Conservation (phyloP, 2,329 filamentous ascomycete species). For the Trichoderma harzianum region DNA sequence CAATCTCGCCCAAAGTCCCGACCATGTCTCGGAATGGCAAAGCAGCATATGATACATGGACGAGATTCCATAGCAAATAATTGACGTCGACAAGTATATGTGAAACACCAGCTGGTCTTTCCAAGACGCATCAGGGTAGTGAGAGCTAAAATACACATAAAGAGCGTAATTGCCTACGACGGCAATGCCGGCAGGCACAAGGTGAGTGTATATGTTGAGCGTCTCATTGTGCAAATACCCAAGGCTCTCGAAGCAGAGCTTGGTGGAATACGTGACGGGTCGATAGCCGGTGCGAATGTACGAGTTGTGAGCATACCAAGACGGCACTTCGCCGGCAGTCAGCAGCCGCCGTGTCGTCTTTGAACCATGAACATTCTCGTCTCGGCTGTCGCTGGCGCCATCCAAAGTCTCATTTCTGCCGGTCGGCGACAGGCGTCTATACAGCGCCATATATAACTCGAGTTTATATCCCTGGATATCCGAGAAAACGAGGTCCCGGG, state of each 20-base stretch:
- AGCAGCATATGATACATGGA: slow-evolving; percentile 39
- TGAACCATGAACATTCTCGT: neutral
- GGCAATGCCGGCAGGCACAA: slow-evolving; percentile 39
- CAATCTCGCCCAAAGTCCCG: slow-evolving; percentile 36
- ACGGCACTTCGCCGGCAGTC: slow-evolving; percentile 28
- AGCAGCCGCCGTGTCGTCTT: neutral
- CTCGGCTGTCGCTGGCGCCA: neutral
- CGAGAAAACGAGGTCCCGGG: neutral
- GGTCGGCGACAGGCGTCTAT: neutral
- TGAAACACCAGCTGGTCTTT: slow-evolving; percentile 39
- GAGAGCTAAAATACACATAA: slow-evolving; percentile 25
- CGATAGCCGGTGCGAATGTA: slow-evolving; percentile 43
- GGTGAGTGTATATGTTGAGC: slow-evolving; percentile 35
- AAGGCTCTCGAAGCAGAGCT: slow-evolving; percentile 38
- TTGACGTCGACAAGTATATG: slow-evolving; percentile 36
- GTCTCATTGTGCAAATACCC: slow-evolving; percentile 37
- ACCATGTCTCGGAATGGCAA: slow-evolving; percentile 36
- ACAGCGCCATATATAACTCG: neutral
- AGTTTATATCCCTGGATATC: neutral
- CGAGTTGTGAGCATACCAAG: slow-evolving; percentile 42
- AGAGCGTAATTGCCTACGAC: slow-evolving; percentile 29
- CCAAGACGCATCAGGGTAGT: slow-evolving; percentile 33
- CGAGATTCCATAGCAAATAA: slow-evolving; percentile 37
- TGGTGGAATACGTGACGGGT: slow-evolving; percentile 36
- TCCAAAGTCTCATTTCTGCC: neutral